Evolutionary conservation across 108 stramenopile species (phyloP).

Genomic region (Seminavis robusta): DNA sequence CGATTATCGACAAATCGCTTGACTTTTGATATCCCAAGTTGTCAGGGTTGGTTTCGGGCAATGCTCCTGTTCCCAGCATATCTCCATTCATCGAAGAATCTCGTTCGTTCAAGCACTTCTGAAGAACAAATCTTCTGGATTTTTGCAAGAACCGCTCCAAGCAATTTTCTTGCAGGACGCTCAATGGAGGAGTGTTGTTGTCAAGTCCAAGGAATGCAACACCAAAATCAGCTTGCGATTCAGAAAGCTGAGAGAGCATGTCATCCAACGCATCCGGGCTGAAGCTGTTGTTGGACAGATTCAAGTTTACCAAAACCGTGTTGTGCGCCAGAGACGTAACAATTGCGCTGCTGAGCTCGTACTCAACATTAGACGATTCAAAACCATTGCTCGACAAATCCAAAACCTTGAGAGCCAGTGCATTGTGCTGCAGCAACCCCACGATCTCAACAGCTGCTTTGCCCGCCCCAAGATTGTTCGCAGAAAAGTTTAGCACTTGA

Average conservation of each 20-base stretch:
- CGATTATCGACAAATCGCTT: too few species aligned
- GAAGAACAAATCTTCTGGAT: constrained; percentile 28
- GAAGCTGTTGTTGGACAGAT: constrained; percentile 58
- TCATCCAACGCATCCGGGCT: constrained; percentile 25
- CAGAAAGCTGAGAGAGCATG: constrained; percentile 22
- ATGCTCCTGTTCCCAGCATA: too few species aligned
- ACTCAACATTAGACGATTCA: constrained; percentile 15
- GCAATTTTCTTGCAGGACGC: constrained; percentile 5
- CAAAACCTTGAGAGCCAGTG: constrained; percentile 35
- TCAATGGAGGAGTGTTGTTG: constrained; percentile 46
- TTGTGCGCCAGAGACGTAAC: constrained; percentile 36
- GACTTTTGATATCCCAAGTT: too few species aligned
- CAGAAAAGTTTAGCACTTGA: constrained; percentile 39
- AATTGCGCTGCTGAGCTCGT: constrained; percentile 32
- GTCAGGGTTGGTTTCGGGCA: too few species aligned
- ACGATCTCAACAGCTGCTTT: constrained; percentile 48
- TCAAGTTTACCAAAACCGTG: constrained; percentile 35
- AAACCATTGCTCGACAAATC: constrained; percentile 54
- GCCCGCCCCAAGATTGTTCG: constrained; percentile 41
- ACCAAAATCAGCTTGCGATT: constrained; percentile 22
- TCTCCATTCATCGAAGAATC: constrained; percentile 3
- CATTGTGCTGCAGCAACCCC: constrained; percentile 40
- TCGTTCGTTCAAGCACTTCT: constrained; percentile 11
- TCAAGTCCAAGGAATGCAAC: constrained; percentile 42
- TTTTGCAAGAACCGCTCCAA: constrained; percentile 18